These are phyloP conservation scores for Lentinula novae-zelandiae DNA, from an alignment of 1,284 basidiomycete genomes.

Conservation along the genomic window DNA sequence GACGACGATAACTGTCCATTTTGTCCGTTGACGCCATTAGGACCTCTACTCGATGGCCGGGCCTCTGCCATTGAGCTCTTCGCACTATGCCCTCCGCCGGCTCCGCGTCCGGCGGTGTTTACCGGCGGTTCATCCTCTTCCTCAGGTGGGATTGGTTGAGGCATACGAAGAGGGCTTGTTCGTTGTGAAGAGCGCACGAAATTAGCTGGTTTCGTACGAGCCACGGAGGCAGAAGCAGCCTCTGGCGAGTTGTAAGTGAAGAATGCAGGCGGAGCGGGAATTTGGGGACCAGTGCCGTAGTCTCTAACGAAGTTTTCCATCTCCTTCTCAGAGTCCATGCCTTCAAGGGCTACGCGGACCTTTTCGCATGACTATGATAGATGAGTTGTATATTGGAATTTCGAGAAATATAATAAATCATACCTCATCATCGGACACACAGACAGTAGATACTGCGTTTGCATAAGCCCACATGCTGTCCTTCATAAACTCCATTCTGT, in stretches of 20 bases:
- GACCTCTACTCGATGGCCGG: conserved; percentile 24
- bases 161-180: conserved; percentile 15
- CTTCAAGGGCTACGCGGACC: conserved; percentile 77
- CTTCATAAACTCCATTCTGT: conserved; percentile 90
- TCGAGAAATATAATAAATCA: conserved; percentile 25
- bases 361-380: conserved; percentile 79
- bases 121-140: conserved; percentile 34
- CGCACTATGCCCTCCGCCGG: conserved; percentile 36
- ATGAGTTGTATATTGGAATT: conserved; percentile 8
- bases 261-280: conserved; percentile 81
- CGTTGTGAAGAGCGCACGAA: conserved; percentile 59
- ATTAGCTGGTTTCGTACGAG: conserved; percentile 43
- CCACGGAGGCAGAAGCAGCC: conserved; percentile 51
- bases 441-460: conserved; percentile 93
- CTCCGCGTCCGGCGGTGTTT: conserved; percentile 68
- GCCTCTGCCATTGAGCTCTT: conserved; percentile 25
- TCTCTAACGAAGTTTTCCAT: conserved; percentile 83
- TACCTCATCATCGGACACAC: conserved; percentile 95
- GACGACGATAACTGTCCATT: conserved; percentile 6
- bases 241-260: conserved; percentile 73
- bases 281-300: conserved; percentile 81
- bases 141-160: conserved; percentile 5
- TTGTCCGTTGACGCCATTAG: conserved; percentile 8
- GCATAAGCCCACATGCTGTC: conserved; percentile 96
- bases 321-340: conserved; percentile 79